phyloP scores from a whole-genome alignment of 2,329 filamentous ascomycete species.

The Penicillium sp. region DNA sequence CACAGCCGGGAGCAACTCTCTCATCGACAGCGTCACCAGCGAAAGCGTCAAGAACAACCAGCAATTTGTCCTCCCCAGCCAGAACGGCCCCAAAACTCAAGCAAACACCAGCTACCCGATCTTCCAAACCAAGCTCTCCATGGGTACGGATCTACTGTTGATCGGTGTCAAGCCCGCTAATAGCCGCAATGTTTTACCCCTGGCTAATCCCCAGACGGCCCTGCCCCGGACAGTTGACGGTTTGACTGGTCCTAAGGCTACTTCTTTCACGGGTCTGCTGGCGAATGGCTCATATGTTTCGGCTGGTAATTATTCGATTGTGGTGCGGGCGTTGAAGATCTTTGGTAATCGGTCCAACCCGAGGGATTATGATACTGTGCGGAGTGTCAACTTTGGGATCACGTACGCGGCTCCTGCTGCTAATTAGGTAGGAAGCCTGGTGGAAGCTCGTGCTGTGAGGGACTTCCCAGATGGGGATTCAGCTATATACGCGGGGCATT shows the following conservation, averaged over 20 bases:
- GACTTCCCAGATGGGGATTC: no score
- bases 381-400: slow-evolving; percentile 10
- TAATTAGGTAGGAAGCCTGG: neutral
- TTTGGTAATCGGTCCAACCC: slow-evolving; percentile 12
- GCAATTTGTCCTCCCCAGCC: neutral
- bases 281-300: slow-evolving; percentile 16
- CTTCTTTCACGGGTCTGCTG: slow-evolving; percentile 1
- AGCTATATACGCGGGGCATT: no score
- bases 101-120: slow-evolving; percentile 19
- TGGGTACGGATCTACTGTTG: slow-evolving; percentile 18
- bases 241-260: neutral
- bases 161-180: slow-evolving; percentile 13
- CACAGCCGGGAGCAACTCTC: neutral
- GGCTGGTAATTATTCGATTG: slow-evolving; percentile 14
- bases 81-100: neutral
- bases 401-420: neutral
- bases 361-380: slow-evolving; percentile 14
- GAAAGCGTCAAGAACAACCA: neutral
- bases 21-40: neutral
- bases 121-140: slow-evolving; percentile 14
- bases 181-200: neutral
- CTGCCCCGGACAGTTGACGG: neutral
- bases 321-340: slow-evolving; percentile 22
- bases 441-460: neutral
- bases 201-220: neutral